These are phyloP conservation scores for Aspergillus puulaauensis DNA, from an alignment of 2,329 filamentous ascomycete genomes.

Conservation along the genomic window DNA sequence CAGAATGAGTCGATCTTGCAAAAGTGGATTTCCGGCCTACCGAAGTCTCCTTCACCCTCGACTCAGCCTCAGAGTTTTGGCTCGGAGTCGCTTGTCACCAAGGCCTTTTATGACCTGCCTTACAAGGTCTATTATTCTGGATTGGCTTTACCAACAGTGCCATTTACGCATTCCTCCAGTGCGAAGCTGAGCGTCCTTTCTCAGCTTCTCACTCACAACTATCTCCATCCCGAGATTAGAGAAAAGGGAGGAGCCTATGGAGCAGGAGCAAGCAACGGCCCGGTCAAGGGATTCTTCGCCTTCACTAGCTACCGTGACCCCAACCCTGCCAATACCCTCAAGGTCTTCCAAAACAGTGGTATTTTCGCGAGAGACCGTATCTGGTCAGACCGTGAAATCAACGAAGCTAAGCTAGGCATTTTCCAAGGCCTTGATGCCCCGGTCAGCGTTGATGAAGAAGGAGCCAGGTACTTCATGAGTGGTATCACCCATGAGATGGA, in stretches of 20 bases:
- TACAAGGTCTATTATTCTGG: constrained; percentile 97
- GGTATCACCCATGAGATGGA: constrained; percentile 88
- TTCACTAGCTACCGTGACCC: constrained; percentile 98
- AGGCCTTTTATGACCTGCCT: constrained; percentile 88
- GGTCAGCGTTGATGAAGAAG: constrained; percentile 80
- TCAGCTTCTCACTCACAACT: constrained; percentile 91
- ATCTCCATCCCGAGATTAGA: constrained; percentile 94
- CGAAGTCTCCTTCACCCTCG: constrained; percentile 45
- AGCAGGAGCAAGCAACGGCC: constrained; percentile 79
- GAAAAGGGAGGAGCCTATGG: constrained; percentile 98
- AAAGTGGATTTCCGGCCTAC: constrained; percentile 67
- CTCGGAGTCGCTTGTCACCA: constrained; percentile 48
- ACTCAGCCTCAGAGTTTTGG: constrained; percentile 22
- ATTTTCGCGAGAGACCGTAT: constrained; percentile 76
- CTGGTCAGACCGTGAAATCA: constrained; percentile 82
- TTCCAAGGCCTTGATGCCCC: constrained; percentile 93
- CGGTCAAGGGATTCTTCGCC: constrained; percentile 81
- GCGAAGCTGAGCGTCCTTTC: constrained; percentile 85
- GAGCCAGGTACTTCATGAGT: constrained; percentile 79
- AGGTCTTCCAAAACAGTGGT: constrained; percentile 80
- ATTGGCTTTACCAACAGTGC: constrained; percentile 76
- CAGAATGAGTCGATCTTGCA: constrained; percentile 70
- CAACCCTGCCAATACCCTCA: constrained; percentile 84
- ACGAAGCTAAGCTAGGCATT: constrained; percentile 92
- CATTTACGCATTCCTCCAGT: constrained; percentile 73